Evolutionary conservation across 352 stramenopile genomes (phyloP).

Genomic region (Blastocystis sp.): DNA sequence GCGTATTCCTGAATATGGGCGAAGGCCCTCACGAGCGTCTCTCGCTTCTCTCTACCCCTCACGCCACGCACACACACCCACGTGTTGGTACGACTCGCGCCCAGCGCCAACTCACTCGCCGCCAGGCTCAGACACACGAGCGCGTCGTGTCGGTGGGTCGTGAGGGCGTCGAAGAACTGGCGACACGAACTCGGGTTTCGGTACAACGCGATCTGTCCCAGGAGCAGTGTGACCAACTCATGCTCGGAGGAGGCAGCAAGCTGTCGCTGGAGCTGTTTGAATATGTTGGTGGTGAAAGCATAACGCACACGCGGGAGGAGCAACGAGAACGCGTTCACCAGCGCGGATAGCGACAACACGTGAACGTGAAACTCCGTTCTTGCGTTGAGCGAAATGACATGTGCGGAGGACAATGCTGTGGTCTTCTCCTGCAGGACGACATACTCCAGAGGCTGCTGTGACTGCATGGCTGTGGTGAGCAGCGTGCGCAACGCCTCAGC

Average conservation of each 20-base stretch:
- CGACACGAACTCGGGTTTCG: constrained; percentile 40
- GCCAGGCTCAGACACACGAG: constrained; percentile 12
- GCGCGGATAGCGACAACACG: neutral
- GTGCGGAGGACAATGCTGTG: neutral
- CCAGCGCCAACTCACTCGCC: neutral
- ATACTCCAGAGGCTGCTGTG: neutral
- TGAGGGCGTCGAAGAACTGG: constrained; percentile 1
- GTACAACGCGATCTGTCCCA: constrained; percentile 45
- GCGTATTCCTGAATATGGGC: constrained; percentile 44
- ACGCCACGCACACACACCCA: neutral
- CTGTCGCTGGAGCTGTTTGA: constrained; percentile 58
- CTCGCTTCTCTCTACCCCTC: constrained; percentile 49
- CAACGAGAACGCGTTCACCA: neutral
- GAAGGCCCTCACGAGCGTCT: constrained; percentile 29
- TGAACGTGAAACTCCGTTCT: neutral
- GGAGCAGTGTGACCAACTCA: neutral
- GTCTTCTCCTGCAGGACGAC: neutral
- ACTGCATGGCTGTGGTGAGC: neutral
- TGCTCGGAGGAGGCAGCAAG: neutral
- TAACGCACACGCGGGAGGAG: constrained; percentile 54
- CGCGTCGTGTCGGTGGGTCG: neutral
- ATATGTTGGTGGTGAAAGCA: constrained; percentile 47
- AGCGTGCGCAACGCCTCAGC: constrained; percentile 24
- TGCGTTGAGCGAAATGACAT: neutral
- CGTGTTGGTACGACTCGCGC: constrained; percentile 45